phyloP scores from a whole-genome alignment of 192 early-diverging fungal species.

The Backusella parvicylindrica region DNA sequence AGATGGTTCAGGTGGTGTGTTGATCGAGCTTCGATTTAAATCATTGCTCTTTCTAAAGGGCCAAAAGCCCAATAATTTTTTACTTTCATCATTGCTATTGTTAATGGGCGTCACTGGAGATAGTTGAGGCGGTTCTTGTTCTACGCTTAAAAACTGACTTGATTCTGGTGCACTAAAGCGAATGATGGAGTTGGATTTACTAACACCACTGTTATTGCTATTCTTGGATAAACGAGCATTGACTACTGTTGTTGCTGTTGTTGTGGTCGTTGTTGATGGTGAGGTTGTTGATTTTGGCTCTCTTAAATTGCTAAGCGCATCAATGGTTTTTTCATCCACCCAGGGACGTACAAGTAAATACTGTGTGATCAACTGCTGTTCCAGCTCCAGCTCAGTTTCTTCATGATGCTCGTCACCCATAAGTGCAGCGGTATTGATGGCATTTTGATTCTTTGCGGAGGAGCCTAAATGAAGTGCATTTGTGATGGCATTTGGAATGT shows the following conservation, averaged over 20 bases:
- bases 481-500: conserved; percentile 46
- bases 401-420: conserved; percentile 41
- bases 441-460: conserved; percentile 14
- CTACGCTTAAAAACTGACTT: background rate
- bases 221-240: background rate
- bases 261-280: background rate
- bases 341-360: conserved; percentile 68
- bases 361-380: conserved; percentile 61
- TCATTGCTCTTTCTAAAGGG: conserved; percentile 8
- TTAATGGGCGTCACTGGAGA: background rate
- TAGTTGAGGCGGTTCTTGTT: background rate
- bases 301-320: conserved; percentile 62
- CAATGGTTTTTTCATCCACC: conserved; percentile 72
- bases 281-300: conserved; percentile 33
- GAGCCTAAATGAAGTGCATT: conserved; percentile 40
- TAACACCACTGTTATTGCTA: background rate
- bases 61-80: conserved; percentile 9
- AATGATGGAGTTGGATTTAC: background rate
- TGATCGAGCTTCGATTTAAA: background rate
- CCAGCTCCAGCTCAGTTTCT: conserved; percentile 52
- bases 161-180: background rate
- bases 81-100: background rate
- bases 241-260: background rate
- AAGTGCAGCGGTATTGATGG: conserved; percentile 8
- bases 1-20: background rate